Base-by-base conservation (phyloP, 805 yeast species). In the Pichia pseudocactophila region DNA sequence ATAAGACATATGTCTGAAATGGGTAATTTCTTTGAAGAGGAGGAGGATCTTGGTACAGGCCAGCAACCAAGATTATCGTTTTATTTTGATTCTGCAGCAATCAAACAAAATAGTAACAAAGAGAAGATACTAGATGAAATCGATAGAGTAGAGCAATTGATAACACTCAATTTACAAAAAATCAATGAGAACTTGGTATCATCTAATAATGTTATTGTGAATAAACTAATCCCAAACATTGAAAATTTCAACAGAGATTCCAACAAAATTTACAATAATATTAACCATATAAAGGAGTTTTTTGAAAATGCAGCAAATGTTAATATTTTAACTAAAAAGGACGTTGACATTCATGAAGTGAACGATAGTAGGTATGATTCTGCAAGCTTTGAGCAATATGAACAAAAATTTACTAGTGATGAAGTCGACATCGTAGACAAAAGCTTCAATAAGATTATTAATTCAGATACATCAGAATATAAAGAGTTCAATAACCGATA, bases 61-160 rank as follows among this genome's bases (percentile, higher is more conserved):
- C 44, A 46, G 35, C 49, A 46, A 17, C 56, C 54, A 13, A 51
- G 64, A 42, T 43, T 52, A 25, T 59, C 64, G 11, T 59, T 59
- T 40, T 56, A 55, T 37, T 59, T 51, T 44, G 56, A 62, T 11
- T 56, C 63, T 1, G 35, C 43, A 6, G 42, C 43, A n/a, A 35
- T 41, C 2, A 42, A 34, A 15, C 36, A 35, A 5, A 46, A 50
- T 32, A 42, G 50, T 4, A 41, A 35, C 8, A 34, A 34, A 28
- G 47, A 47, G 26, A 26, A 22, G 11, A 30, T 52, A 30, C 44
- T 57, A 22, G 60, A 61, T 30, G 64, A 75, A 58, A 60, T 80
- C 54, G 94, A 86, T 53, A 68, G 75, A 51, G 59, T 85, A 35
- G 95, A 87, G 53, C 94, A 83, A 57, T 82, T 80, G 54, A 82